These are phyloP conservation scores for Cordyceps militaris DNA, from an alignment of 2,329 filamentous ascomycete genomes.

Conservation along the genomic window DNA sequence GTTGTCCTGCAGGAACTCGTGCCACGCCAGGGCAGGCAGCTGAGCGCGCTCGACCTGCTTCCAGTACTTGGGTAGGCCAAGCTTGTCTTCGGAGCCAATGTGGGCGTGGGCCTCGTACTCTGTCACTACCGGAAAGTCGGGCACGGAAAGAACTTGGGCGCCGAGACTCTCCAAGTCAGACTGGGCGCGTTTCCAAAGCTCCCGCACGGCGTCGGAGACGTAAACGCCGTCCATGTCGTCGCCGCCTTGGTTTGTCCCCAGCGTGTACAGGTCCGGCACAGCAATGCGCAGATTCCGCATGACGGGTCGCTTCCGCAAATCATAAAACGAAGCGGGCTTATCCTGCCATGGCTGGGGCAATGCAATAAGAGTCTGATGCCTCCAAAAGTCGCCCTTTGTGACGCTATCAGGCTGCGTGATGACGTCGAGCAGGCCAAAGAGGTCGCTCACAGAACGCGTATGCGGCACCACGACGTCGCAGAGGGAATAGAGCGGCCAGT, in stretches of 20 bases:
- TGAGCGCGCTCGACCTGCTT: slow-evolving; percentile 38
- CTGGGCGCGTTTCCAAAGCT: slow-evolving; percentile 24
- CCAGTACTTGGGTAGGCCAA: slow-evolving; percentile 36
- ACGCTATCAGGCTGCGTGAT: slow-evolving; percentile 36
- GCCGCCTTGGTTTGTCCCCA: not conserved
- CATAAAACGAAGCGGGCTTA: slow-evolving; percentile 25
- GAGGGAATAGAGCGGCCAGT: slow-evolving; percentile 46
- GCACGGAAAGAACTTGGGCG: slow-evolving; percentile 31
- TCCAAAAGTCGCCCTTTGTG: slow-evolving; percentile 44
- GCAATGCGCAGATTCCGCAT: slow-evolving; percentile 35
- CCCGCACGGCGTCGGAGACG: slow-evolving; percentile 16
- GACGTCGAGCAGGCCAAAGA: slow-evolving; percentile 40
- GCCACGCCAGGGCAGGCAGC: slow-evolving; percentile 45
- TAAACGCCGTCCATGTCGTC: slow-evolving; percentile 11
- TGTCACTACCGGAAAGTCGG: slow-evolving; percentile 37
- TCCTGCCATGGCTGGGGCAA: slow-evolving; percentile 27
- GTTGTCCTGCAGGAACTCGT: slow-evolving; percentile 41
- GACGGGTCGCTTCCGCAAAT: slow-evolving; percentile 22
- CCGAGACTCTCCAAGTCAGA: slow-evolving; percentile 30
- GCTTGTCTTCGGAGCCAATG: slow-evolving; percentile 29
- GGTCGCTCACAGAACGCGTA: slow-evolving; percentile 40
- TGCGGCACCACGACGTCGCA: slow-evolving; percentile 48
- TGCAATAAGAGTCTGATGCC: slow-evolving; percentile 37
- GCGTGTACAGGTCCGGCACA: not conserved
- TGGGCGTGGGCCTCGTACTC: slow-evolving; percentile 35